These are phyloP conservation scores for Malus hybrid DNA, from an alignment of 331 rosid species.

Conservation along the genomic window DNA sequence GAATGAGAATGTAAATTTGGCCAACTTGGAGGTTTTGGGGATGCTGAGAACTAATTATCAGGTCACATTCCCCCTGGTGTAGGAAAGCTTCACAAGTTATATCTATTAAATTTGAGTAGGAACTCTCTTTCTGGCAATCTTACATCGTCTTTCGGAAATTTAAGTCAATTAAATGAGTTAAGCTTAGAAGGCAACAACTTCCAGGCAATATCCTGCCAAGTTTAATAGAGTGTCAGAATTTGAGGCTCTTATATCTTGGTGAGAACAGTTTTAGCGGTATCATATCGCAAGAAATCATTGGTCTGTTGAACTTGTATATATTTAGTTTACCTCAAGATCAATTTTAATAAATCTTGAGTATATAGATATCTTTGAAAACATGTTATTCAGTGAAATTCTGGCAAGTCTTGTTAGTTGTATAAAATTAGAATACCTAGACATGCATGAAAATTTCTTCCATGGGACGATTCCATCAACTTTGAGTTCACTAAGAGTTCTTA, in stretches of 20 bases:
- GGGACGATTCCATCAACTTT: background rate
- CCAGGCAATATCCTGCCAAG: too few relatives aligned
- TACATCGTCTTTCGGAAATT: background rate
- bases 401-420: background rate
- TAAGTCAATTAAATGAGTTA: background rate
- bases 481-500: background rate
- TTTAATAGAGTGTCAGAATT: too few relatives aligned
- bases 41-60: background rate
- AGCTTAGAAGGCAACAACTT: background rate
- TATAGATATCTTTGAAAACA: background rate
- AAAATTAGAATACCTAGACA: background rate
- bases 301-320: too few relatives aligned
- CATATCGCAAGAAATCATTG: too few relatives aligned
- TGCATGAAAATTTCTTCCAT: background rate
- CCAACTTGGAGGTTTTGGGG: background rate
- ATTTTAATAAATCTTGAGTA: background rate
- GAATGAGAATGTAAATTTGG: background rate
- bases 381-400: background rate
- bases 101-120: rapidly evolving
- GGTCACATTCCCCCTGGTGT: background rate
- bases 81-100: background rate
- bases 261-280: too few relatives aligned
- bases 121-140: background rate
- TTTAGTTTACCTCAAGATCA: too few relatives aligned
- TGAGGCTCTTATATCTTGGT: too few relatives aligned